Base-by-base conservation (phyloP, 345 rosid species). In the Citrus glauca region DNA sequence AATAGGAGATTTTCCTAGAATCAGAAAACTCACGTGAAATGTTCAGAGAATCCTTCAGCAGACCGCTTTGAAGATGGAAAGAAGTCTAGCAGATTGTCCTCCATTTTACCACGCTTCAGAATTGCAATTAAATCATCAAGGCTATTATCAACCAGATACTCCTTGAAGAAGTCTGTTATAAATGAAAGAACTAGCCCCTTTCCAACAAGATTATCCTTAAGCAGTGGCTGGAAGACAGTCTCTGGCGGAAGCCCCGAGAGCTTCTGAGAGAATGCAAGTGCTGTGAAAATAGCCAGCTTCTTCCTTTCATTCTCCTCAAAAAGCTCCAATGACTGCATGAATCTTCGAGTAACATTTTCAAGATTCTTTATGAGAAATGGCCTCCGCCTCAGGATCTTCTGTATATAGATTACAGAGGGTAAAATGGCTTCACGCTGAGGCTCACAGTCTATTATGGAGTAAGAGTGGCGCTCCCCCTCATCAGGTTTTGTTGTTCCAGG, bases 141-240 rank as follows among this genome's bases (percentile, higher is more conserved):
- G 84, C 92, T 90, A 78, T 97, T 97, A 84, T 91, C 99, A 80
- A 94, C 91, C 86, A 94, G 90, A 83, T 97, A 97, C 79, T 90
- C 98, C 87, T 92, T 97, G 85, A 94, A 97, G 89, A 97, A 97
- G 88, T 94, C 97, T 7, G 99, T 97, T 38, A 93, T 86, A 62
- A 97, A 97, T 7, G 96, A 76, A 77, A 97, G 98, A 72, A 97
- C 99, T 89, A 97, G 84, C 93, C 99, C 99, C 84, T 97, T 97
- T 82, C 90, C 93, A 80, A 94, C 98, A 74, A 97, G 99, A 85
- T 97, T 94, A 84, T 94, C 99, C 90, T 97, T 97, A 60, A 97
- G 96, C 86, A 94, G 78, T 56, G 98, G 98, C 87, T 94, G 98
- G 86, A 97, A 92, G 72, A 97, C 99, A 32, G 97, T 93, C 89